Evolutionary conservation across 2,329 filamentous ascomycete species (phyloP), one percentile per base, ranked within the genome.

Genomic region (Tolypocladium endophyticum): DNA sequence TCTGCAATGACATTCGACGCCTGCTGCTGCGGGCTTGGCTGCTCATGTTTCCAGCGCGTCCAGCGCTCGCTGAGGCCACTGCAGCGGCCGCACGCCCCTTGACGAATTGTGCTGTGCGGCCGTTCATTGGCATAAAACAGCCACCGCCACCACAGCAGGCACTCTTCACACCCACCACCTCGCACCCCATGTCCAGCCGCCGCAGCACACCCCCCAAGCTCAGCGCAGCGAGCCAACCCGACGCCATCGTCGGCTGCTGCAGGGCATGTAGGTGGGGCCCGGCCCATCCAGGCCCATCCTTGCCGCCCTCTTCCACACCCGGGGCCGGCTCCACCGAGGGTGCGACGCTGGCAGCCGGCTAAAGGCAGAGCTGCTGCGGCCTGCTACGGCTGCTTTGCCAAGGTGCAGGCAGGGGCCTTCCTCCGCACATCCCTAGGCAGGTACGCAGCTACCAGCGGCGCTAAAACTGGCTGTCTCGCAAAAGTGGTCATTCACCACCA

Each of bases 361-460:
- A 33, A 33, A n/a, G 50, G 3, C 5, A 35, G 18, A 30, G 28
- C 47, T 33, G 47, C 47, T 56, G 56, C 41, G 54, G 54, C 41
- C 58, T 59, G 45, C 57, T 20, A 30, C 23, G 45, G 28, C 47
- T 33, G 47, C 28, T 8, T 16, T n/a, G 43, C 18, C 23, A 47
- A 11, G 43, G n/a, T 52, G 28, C 47, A 33, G 30, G 39, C n/a
- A 45, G 28, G 25, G 54, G 41, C 58, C 25, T 20, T 30, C 25
- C 45, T 52, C 47, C 47, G 12, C 47, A 30, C 54, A 36, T 36
- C 43, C 58, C 53, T 28, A 43, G 53, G 61, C 61, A 59, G 61
- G 58, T 62, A 62, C 61, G 56, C 58, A 60, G 58, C 56, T 58
- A 35, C 58, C 58, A 54, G 58, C 55, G 61, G 58, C 61, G 61